Evolutionary conservation across 805 yeast genomes (phyloP).

Genomic region (Candida schatavii): DNA sequence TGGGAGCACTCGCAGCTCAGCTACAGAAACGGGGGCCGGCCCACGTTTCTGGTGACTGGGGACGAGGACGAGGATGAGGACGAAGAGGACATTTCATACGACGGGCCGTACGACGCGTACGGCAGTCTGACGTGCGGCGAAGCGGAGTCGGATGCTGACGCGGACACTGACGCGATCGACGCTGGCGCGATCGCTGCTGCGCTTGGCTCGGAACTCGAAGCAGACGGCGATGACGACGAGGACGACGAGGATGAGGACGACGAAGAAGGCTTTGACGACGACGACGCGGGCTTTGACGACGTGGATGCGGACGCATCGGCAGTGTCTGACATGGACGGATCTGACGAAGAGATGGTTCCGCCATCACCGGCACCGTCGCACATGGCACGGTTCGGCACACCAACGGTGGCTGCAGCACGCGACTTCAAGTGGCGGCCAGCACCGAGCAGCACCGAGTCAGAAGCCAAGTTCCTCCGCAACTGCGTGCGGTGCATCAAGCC

Average conservation of each 20-base stretch:
- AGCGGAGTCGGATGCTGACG: conserved; percentile 4
- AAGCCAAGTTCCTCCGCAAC: conserved; percentile 46
- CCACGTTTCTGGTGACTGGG: neutral
- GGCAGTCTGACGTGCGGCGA: neutral
- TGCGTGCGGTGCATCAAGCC: conserved; percentile 58
- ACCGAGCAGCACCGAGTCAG: conserved; percentile 22
- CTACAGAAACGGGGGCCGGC: conserved; percentile 1
- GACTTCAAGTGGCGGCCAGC: conserved; percentile 47
- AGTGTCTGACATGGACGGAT: neutral
- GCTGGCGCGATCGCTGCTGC: conserved; percentile 9
- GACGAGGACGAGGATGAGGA: conserved; percentile 18
- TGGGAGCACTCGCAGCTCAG: neutral
- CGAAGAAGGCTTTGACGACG: neutral
- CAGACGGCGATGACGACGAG: conserved; percentile 9
- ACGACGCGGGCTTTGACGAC: neutral
- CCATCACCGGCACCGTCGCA: conserved; percentile 11
- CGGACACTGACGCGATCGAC: conserved; percentile 15
- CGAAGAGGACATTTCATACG: conserved; percentile 11
- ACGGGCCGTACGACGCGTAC: neutral
- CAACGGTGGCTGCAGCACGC: conserved; percentile 4
- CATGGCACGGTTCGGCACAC: conserved; percentile 13
- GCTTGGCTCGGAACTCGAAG: conserved; percentile 5
- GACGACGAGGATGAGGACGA: conserved; percentile 7
- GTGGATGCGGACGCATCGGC: neutral
- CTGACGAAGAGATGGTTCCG: conserved; percentile 3